These are phyloP conservation scores for Emericellopsis atlantica DNA, from an alignment of 2,329 filamentous ascomycete species.

Conservation along the genomic window DNA sequence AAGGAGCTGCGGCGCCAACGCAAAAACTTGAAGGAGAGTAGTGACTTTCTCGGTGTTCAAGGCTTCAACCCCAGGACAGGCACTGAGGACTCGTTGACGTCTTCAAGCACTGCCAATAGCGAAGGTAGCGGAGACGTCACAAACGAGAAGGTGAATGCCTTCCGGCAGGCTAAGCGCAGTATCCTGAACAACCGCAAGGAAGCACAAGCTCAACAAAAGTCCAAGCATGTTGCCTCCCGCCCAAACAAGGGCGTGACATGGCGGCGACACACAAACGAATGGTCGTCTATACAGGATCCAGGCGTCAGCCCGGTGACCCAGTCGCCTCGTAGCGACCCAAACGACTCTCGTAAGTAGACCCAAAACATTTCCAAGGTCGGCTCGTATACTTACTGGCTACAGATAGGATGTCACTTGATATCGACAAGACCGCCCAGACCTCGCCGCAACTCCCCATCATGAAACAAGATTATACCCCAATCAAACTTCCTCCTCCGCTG, in stretches of 20 bases:
- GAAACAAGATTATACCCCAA: no score
- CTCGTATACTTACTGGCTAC: neutral
- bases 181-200: no score
- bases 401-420: neutral
- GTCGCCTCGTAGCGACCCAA: slow-evolving; percentile 17
- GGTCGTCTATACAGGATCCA: slow-evolving; percentile 38
- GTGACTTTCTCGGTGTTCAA: slow-evolving; percentile 46
- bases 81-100: slow-evolving; percentile 35
- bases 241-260: slow-evolving; percentile 9
- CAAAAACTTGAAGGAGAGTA: slow-evolving; percentile 35
- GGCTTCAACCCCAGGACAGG: slow-evolving; percentile 46
- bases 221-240: neutral
- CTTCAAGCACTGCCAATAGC: slow-evolving; percentile 31
- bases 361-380: neutral
- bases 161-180: no score
- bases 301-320: slow-evolving; percentile 34
- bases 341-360: slow-evolving; percentile 10
- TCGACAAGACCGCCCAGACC: neutral
- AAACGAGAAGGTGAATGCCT: neutral
- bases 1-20: slow-evolving; percentile 21
- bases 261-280: slow-evolving; percentile 24
- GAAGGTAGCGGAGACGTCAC: slow-evolving; percentile 16
- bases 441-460: no score
- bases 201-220: slow-evolving; percentile 6
- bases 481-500: no score